phyloP scores from a whole-genome alignment of 192 early-diverging fungal genomes.

The Podila minutissima region DNA sequence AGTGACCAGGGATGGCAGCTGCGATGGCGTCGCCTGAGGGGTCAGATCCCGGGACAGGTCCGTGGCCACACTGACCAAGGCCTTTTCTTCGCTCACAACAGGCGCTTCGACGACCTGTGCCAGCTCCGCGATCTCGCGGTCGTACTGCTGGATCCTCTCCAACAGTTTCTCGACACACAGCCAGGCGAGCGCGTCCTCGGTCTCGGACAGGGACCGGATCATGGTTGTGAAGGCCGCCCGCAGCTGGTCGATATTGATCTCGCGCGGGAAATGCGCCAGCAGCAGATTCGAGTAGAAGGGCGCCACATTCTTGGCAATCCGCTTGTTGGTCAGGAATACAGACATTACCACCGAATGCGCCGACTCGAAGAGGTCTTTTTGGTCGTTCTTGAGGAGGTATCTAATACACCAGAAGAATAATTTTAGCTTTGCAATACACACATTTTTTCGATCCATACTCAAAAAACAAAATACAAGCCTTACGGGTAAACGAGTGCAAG shows the following conservation, averaged over 20 bases:
- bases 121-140: neutral
- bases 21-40: conserved; percentile 16
- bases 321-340: conserved; percentile 58
- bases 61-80: conserved; percentile 7
- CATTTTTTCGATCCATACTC: neutral
- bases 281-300: conserved; percentile 60
- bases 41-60: conserved; percentile 15
- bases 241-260: conserved; percentile 59
- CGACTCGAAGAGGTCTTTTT: conserved; percentile 61
- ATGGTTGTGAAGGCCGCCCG: conserved; percentile 61
- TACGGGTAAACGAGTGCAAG: conserved; percentile 57
- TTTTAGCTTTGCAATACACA: neutral
- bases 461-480: neutral
- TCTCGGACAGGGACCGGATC: conserved; percentile 56
- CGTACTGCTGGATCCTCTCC: conserved; percentile 49
- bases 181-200: conserved; percentile 63
- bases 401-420: neutral
- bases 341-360: conserved; percentile 59
- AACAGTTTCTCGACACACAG: conserved; percentile 57
- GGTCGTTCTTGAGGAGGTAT: conserved; percentile 42
- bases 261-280: conserved; percentile 55
- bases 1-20: conserved; percentile 24
- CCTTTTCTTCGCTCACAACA: conserved; percentile 11
- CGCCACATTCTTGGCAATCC: conserved; percentile 56
- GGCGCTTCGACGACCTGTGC: neutral